A percentile compares a stretch with the other conserved stretches of the same genome.
phyloP scores from a whole-genome alignment of 2,329 filamentous ascomycete species.

The Diaporthe vaccinii region DNA sequence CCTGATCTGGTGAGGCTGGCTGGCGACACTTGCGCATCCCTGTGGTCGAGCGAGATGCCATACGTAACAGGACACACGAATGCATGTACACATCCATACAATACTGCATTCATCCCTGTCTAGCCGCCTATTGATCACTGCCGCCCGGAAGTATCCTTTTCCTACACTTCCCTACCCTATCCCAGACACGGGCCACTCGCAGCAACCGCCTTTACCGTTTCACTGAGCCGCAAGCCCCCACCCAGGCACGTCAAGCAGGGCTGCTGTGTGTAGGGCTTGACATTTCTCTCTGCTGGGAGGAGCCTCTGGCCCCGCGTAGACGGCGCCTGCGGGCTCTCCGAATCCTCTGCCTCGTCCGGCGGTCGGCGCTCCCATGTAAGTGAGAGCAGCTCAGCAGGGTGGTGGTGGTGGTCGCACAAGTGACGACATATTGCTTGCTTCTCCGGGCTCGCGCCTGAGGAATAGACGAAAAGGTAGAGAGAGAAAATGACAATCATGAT shows the following conservation, averaged over 20 bases:
- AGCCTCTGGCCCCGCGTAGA: background rate
- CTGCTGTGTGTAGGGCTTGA: background rate
- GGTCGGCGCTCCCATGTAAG: constrained; percentile 6
- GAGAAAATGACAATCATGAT: background rate
- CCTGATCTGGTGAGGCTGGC: constrained; percentile 4
- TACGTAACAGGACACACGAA: background rate
- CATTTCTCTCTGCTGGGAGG: background rate
- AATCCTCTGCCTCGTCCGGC: background rate
- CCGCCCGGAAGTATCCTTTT: background rate
- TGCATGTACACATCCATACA: background rate
- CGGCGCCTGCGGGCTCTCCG: background rate
- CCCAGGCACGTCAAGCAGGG: background rate
- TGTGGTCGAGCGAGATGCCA: background rate
- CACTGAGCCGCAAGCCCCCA: background rate
- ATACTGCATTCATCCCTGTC: no score
- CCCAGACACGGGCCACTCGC: background rate
- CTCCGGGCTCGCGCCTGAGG: background rate
- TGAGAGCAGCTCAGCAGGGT: background rate
- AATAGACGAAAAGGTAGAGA: background rate
- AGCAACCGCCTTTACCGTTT: background rate
- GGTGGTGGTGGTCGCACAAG: background rate
- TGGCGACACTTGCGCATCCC: background rate
- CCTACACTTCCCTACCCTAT: background rate
- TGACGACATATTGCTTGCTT: background rate
- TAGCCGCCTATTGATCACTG: no score